A percentile compares a stretch with the other conserved stretches of the same genome.
Evolutionary conservation across 2,329 filamentous ascomycete genomes (phyloP).

Genomic region (Kalaharituber pfeilii): DNA sequence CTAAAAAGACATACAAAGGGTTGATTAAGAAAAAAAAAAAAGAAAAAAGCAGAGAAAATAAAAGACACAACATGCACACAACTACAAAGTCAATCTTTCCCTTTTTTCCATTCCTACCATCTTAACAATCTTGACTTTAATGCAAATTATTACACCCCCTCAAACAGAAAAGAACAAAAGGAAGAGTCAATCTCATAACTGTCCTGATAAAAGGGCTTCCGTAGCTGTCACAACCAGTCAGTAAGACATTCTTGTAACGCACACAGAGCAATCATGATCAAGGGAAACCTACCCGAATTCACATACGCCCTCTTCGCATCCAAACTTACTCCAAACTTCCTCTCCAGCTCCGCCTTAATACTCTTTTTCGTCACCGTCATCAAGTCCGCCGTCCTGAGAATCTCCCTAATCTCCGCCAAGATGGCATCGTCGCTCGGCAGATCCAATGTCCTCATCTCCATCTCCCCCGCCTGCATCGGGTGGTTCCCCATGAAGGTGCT

Average conservation of each 20-base stretch:
- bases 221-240: neutral
- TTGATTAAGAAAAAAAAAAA: neutral
- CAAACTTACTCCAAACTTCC: conserved; percentile 68
- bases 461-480: conserved; percentile 36
- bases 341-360: conserved; percentile 84
- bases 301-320: conserved; percentile 87
- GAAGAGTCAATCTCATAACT: neutral
- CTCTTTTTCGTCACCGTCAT: conserved; percentile 99
- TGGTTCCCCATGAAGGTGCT: conserved; percentile 33
- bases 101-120: neutral
- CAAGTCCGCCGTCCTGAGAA: conserved; percentile 74
- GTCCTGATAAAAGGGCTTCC: neutral
- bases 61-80: neutral
- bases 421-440: conserved; percentile 79
- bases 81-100: neutral
- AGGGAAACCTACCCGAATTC: conserved; percentile 54
- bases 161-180: too few species aligned
- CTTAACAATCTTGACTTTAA: neutral
- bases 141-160: neutral
- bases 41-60: neutral
- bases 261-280: neutral
- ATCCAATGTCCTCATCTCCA: conserved; percentile 60
- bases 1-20: too few species aligned
- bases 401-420: conserved; percentile 84
- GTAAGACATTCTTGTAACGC: too few species aligned